phyloP scores from a whole-genome alignment of 1,284 basidiomycete genomes.

The Ustilago shanxiensis region DNA sequence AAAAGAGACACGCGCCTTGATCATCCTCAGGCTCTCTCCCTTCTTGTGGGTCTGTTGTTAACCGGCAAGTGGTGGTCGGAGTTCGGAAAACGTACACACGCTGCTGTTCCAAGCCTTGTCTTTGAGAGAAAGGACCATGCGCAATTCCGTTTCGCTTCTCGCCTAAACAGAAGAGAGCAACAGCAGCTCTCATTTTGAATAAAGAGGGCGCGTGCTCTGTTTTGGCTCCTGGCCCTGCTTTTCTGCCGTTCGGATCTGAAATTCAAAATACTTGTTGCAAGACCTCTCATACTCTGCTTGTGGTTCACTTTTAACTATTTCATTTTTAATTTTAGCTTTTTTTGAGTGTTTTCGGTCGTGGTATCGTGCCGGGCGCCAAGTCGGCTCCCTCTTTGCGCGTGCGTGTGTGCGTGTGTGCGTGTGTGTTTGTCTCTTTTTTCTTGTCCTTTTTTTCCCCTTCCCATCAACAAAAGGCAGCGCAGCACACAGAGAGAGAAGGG shows the following conservation, averaged over 20 bases:
- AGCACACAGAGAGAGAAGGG: background rate
- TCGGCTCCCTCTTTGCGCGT: background rate
- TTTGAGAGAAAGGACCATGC: background rate
- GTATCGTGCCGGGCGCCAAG: background rate
- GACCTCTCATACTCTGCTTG: background rate
- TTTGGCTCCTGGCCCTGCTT: too few relatives aligned
- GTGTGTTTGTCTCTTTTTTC: background rate
- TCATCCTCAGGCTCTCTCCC: background rate
- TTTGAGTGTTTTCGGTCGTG: background rate
- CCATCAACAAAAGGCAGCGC: background rate
- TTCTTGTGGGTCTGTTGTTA: too few relatives aligned
- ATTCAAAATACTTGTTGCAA: background rate
- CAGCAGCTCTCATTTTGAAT: too few relatives aligned
- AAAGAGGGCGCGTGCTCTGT: background rate
- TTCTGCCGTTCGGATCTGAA: background rate
- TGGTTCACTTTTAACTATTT: background rate
- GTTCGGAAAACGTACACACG: background rate
- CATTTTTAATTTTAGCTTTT: background rate
- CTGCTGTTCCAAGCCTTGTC: too few relatives aligned
- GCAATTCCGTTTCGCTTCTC: background rate
- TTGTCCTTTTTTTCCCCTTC: background rate
- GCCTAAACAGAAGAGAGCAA: background rate
- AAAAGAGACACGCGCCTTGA: background rate
- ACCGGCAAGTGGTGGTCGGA: background rate
- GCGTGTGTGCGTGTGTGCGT: background rate